These are phyloP conservation scores for Schizosaccharomyces pombe DNA, from an alignment of 805 yeast species.

Conservation along the genomic window DNA sequence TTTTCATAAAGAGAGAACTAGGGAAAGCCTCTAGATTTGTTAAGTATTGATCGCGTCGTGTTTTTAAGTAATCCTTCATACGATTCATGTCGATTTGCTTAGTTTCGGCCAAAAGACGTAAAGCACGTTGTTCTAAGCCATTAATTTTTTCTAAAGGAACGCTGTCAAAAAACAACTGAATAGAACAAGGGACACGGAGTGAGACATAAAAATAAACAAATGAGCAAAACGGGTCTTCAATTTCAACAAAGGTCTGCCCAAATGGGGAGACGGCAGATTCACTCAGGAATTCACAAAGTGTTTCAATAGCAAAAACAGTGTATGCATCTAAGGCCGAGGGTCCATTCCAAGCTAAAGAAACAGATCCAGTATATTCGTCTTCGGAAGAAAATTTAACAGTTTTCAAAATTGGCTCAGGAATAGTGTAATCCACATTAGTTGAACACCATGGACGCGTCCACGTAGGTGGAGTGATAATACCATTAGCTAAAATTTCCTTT, in stretches of 20 bases:
- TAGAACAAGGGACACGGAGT: constrained; percentile 23
- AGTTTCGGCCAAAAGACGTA: constrained; percentile 31
- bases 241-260: constrained; percentile 48
- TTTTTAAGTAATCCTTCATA: constrained; percentile 44
- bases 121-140: constrained; percentile 29
- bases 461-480: constrained; percentile 11
- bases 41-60: constrained; percentile 32
- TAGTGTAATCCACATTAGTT: constrained; percentile 22
- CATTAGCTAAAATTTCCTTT: constrained; percentile 23
- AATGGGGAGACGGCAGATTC: constrained; percentile 58
- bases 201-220: constrained; percentile 48
- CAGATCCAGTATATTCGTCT: constrained; percentile 65
- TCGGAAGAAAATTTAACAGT: constrained; percentile 52
- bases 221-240: constrained; percentile 60
- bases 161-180: constrained; percentile 24
- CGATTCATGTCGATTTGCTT: constrained; percentile 37
- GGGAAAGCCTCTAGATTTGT: constrained; percentile 13
- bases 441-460: constrained; percentile 57
- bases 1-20: constrained; percentile 6
- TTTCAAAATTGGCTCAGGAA: constrained; percentile 21
- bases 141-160: constrained; percentile 47
- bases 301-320: constrained; percentile 43
- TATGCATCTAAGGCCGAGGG: constrained; percentile 33
- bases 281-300: constrained; percentile 50
- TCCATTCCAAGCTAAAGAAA: constrained; percentile 59